Evolutionary conservation across 257 asterid genomes (phyloP).

Genomic region (Solanum etuberosum): DNA sequence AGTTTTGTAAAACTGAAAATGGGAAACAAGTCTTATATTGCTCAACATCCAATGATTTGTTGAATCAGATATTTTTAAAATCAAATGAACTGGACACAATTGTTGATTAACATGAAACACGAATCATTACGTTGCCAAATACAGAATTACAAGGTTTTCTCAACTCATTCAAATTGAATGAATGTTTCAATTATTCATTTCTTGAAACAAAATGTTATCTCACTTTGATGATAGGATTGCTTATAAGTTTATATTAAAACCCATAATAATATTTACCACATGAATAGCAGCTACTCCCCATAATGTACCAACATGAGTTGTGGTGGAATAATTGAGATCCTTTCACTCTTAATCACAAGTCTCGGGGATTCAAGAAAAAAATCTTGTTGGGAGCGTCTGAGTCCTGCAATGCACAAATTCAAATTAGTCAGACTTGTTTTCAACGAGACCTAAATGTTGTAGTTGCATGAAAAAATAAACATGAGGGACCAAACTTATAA

Average conservation of each 20-base stretch:
- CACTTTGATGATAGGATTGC: neutral
- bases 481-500: neutral
- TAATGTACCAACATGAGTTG: neutral
- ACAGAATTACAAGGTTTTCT: no score
- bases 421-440: no score
- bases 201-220: neutral
- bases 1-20: neutral
- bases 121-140: neutral
- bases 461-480: neutral
- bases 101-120: neutral
- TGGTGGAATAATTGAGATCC: neutral
- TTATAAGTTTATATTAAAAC: neutral
- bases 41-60: neutral
- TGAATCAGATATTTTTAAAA: no score
- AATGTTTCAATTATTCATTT: no score
- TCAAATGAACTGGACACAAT: neutral
- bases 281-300: neutral
- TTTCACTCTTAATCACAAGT: neutral
- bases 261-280: neutral
- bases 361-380: no score
- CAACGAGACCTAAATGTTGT: neutral
- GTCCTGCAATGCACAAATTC: neutral
- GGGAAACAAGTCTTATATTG: neutral
- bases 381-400: no score
- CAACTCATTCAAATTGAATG: neutral